A percentile compares a stretch with the other conserved stretches of the same genome.
Evolutionary conservation across 257 asterid species (phyloP).

Genomic region (Coffea eugenioides): DNA sequence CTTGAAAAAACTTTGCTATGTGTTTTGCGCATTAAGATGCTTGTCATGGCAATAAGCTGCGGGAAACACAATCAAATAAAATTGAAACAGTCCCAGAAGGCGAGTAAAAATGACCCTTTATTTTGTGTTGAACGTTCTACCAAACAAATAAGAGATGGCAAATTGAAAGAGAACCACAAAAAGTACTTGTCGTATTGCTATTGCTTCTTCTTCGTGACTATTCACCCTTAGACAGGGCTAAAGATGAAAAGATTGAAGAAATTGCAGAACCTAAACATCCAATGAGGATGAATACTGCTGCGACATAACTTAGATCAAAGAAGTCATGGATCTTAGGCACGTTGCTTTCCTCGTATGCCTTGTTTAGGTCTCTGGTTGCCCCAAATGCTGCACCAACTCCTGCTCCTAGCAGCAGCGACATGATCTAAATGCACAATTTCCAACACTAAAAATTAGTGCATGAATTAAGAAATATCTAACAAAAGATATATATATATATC

Average conservation of each 20-base stretch:
- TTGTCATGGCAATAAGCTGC: no score
- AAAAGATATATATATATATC: no score
- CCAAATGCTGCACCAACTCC: constrained; percentile 1
- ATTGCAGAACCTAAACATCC: not conserved
- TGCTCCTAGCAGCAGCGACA: not conserved
- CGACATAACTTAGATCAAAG: not conserved
- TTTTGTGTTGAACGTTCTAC: not conserved
- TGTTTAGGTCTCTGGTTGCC: not conserved
- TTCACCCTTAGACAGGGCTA: not conserved
- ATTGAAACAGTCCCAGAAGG: not conserved
- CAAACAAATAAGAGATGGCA: not conserved
- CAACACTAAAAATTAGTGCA: not conserved
- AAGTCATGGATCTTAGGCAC: not conserved
- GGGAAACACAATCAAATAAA: no score
- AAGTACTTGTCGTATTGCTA: not conserved
- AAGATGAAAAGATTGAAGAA: not conserved
- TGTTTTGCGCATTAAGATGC: no score
- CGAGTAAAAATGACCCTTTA: not conserved
- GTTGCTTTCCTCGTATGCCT: not conserved
- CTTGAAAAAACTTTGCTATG: no score
- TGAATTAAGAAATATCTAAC: no score
- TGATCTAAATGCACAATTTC: not conserved
- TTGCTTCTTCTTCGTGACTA: not conserved
- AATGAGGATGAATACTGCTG: not conserved
- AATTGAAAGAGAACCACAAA: not conserved